Evolutionary conservation across 768 basidiomycete species (phyloP).

Genomic region (Leccinum obscurum): DNA sequence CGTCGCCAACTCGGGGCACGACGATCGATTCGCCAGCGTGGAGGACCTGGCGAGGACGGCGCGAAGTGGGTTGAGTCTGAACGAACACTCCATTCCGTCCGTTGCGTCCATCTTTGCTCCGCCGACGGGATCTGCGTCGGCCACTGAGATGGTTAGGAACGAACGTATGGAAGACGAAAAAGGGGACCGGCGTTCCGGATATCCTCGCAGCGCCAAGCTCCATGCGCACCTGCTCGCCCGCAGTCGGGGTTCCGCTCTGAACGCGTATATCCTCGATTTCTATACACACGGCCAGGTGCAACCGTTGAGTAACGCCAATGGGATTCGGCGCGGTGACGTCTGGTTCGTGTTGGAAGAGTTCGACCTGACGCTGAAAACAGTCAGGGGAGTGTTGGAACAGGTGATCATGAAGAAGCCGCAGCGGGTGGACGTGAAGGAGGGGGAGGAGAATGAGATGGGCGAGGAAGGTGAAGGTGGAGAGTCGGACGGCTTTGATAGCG

Average conservation of each 20-base stretch:
- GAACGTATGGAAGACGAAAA: background rate
- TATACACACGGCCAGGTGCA: constrained; percentile 61
- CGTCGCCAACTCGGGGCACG: constrained; percentile 68
- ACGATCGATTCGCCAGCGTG: constrained; percentile 51
- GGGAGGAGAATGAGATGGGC: constrained; percentile 18
- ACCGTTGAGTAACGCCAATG: constrained; percentile 52
- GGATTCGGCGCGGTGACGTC: constrained; percentile 59
- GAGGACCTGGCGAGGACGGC: constrained; percentile 52
- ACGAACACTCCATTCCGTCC: constrained; percentile 62
- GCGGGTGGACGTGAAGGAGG: constrained; percentile 9
- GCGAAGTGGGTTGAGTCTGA: constrained; percentile 54
- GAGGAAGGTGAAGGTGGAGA: constrained; percentile 10
- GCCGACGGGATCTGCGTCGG: constrained; percentile 18
- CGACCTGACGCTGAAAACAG: constrained; percentile 45
- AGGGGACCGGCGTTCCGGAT: background rate
- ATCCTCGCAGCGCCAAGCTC: background rate
- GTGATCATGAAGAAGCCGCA: constrained; percentile 37
- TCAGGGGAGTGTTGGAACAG: constrained; percentile 51
- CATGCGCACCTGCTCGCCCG: background rate
- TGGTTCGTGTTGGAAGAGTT: constrained; percentile 69
- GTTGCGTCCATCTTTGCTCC: constrained; percentile 37
- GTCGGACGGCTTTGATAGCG: constrained; percentile 32
- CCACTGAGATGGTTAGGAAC: background rate
- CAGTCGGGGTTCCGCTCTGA: constrained; percentile 38
- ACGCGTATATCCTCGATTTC: constrained; percentile 71